Percentiles rank a stretch among this genome's conserved stretches.
These are phyloP conservation scores for Tuber melanosporum DNA, from an alignment of 495 filamentous ascomycete species.

Conservation along the genomic window DNA sequence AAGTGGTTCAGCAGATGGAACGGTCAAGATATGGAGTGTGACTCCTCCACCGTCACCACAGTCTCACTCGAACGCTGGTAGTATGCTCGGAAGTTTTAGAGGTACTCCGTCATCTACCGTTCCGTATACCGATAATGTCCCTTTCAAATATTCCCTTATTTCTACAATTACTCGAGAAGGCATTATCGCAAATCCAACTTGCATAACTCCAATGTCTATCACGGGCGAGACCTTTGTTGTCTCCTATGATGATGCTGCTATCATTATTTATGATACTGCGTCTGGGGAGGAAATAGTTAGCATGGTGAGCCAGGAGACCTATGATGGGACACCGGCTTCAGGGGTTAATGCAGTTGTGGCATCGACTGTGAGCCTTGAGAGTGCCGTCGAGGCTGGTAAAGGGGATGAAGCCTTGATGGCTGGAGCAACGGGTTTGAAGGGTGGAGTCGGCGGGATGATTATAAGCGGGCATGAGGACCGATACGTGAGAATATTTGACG, in stretches of 20 bases:
- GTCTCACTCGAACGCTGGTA: slow-evolving; percentile 51
- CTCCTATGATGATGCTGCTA: slow-evolving; percentile 79
- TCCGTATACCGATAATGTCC: slow-evolving; percentile 45
- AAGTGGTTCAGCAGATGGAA: slow-evolving; percentile 85
- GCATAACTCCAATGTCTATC: slow-evolving; percentile 77
- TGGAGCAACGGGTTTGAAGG: slow-evolving; percentile 76
- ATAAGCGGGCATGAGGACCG: slow-evolving; percentile 94
- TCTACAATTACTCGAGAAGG: slow-evolving; percentile 71
- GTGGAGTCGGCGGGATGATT: slow-evolving; percentile 80
- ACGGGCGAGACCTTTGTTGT: slow-evolving; percentile 92
- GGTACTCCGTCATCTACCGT: slow-evolving; percentile 54
- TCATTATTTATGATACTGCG: slow-evolving; percentile 84
- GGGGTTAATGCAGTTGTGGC: slow-evolving; percentile 90
- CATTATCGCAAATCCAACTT: slow-evolving; percentile 71
- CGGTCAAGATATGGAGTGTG: slow-evolving; percentile 87
- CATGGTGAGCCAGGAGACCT: slow-evolving; percentile 90
- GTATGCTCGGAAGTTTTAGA: slow-evolving; percentile 67
- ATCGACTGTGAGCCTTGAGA: slow-evolving; percentile 66
- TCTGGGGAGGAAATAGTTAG: slow-evolving; percentile 83
- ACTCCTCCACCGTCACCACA: slow-evolving; percentile 88
- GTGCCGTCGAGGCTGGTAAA: slow-evolving; percentile 49
- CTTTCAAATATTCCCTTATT: slow-evolving; percentile 60
- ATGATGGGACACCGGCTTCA: slow-evolving; percentile 74
- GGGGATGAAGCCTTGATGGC: slow-evolving; percentile 65
- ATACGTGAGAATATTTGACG: slow-evolving; percentile 94